Conservation (phyloP, 2,329 filamentous ascomycete genomes). For the Monilinia laxa region DNA sequence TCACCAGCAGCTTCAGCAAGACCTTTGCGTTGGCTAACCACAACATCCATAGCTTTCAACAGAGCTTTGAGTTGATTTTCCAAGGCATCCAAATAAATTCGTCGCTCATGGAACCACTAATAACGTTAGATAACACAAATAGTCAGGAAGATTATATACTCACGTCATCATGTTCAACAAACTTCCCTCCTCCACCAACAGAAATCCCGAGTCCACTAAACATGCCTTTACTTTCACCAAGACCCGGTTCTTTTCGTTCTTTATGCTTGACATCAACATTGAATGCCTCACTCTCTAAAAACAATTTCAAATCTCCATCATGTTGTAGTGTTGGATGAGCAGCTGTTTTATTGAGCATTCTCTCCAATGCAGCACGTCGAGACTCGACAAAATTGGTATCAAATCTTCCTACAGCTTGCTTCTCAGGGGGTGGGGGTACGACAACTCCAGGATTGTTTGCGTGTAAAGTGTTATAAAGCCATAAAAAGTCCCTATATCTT, state of each 20-base stretch:
- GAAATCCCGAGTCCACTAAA: conserved; percentile 80
- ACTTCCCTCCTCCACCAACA: conserved; percentile 78
- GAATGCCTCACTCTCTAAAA: conserved; percentile 94
- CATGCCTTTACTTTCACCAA: conserved; percentile 90
- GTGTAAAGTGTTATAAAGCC: conserved; percentile 94
- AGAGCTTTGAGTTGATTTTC: conserved; percentile 88
- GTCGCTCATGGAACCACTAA: conserved; percentile 96
- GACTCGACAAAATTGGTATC: conserved; percentile 97
- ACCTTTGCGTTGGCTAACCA: conserved; percentile 87
- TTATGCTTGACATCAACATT: conserved; percentile 98
- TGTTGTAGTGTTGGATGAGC: conserved; percentile 87
- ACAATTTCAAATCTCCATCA: conserved; percentile 91
- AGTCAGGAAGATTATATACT: conserved; percentile 40
- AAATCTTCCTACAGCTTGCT: conserved; percentile 94
- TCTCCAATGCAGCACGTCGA: conserved; percentile 83
- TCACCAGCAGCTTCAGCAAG: conserved; percentile 92
- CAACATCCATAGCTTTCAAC: conserved; percentile 89
- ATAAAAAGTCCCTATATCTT: conserved; percentile 93
- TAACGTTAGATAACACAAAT: conserved; percentile 31
- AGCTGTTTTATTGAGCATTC: conserved; percentile 96
- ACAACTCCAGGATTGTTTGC: conserved; percentile 93
- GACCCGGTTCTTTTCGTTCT: conserved; percentile 81
- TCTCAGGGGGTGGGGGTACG: conserved; percentile 93
- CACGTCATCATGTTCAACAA: conserved; percentile 96
- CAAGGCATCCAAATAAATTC: conserved; percentile 88